Base-by-base conservation (phyloP, 2,329 filamentous ascomycete species). In the Emericellopsis cladophorae region DNA sequence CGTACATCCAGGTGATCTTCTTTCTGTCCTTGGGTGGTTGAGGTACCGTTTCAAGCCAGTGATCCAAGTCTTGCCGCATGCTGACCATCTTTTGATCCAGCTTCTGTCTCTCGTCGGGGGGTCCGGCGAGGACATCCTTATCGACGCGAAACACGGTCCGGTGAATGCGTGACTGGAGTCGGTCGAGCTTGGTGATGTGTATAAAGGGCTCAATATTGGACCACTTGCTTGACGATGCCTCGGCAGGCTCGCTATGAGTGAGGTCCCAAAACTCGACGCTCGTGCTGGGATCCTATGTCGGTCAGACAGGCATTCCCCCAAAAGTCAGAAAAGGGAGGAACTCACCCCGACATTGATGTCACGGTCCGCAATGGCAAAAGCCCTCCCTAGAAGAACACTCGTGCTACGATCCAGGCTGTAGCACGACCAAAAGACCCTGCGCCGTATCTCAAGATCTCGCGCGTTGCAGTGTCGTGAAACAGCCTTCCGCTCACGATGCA, bases 381-480 rank as follows among this genome's bases (percentile, higher is more conserved):
- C 51, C 7, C 59, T 42, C 1, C 59, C 59, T 5, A 62, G 48
- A 0, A 55, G 48, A 2, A 58, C 53, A 10, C 53, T 59, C 1
- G 57, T 56, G 36, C 53, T 48, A 5, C 58, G 48, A 34, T 62
- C 58, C 5, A 61, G 46, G n/a, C 48, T 54, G 40, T 62, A 61
- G 33, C 50, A 53, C 4, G 51, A 50, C 59, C 59, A 61, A 41
- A 61, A 62, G 1, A 54, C 49, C 2, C 57, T 46, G 7, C 50
- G 50, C 5, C 56, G 44, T 10, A 58, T 53, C 40, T 58, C 53
- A 1, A 51, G 21, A 8, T 53, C 49, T 3, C 42, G 37, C 2
- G 40, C 36, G 11, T 46, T 41, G 3, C 44, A 41, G 7, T 40
- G 23, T 0, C 39, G 31, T 7, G 34, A 36, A 12, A 16, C 14